A percentile compares a stretch with the other conserved stretches of the same genome.
Evolutionary conservation across 176 grass and related monocot genomes (phyloP).

Genomic region (Eragrostis nindensis): DNA sequence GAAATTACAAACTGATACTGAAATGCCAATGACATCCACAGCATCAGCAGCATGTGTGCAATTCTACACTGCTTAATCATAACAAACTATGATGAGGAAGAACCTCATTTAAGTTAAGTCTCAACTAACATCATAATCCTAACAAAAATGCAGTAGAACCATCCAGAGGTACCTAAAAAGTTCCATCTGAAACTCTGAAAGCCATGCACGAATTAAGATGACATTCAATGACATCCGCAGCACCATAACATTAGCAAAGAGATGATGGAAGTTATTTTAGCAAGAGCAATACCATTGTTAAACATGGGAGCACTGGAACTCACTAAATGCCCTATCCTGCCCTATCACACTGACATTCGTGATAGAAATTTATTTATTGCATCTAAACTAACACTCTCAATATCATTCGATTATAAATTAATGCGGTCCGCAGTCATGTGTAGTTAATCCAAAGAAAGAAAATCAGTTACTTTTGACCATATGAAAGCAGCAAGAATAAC

Average conservation of each 20-base stretch:
- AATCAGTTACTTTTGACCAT: neutral
- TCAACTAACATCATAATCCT: neutral
- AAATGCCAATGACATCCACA: too few relatives aligned
- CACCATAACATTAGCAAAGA: neutral
- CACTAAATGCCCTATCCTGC: neutral
- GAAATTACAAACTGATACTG: too few relatives aligned
- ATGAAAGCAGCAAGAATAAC: neutral
- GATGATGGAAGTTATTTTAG: neutral
- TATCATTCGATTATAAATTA: neutral
- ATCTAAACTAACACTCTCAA: constrained; percentile 5
- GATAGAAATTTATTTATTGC: constrained; percentile 4
- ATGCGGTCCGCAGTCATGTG: neutral
- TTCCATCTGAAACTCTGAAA: neutral
- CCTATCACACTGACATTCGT: neutral
- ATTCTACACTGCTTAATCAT: constrained; percentile 6
- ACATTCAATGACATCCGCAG: neutral
- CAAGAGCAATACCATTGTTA: neutral
- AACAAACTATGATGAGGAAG: neutral
- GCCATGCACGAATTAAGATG: neutral
- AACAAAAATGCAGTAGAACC: neutral
- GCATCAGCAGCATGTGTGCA: neutral
- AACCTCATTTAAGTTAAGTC: neutral
- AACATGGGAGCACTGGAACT: neutral
- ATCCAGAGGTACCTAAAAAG: constrained; percentile 14
- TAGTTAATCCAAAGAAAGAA: neutral